phyloP scores from a whole-genome alignment of 2,329 filamentous ascomycete genomes.

The Aaosphaeria pasadenensis region DNA sequence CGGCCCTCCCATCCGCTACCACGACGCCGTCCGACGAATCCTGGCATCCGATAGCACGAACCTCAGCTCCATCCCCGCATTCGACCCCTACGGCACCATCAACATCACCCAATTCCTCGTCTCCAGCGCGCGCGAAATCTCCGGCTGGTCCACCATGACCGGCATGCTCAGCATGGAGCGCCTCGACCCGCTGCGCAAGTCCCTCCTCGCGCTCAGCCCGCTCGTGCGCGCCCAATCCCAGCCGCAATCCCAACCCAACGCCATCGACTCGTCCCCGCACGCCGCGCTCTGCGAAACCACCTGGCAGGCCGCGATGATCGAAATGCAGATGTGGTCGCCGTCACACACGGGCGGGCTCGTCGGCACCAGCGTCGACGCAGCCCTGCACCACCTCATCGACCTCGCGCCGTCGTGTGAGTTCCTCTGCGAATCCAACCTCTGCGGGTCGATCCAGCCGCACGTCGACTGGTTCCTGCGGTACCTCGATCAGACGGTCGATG shows the following conservation, averaged over 20 bases:
- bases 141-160: conserved; percentile 21
- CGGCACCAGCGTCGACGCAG: conserved; percentile 13
- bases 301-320: conserved; percentile 22
- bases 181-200: conserved; percentile 13
- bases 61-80: conserved; percentile 10
- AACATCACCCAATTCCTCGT: conserved; percentile 20
- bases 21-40: conserved; percentile 12
- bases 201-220: conserved; percentile 12
- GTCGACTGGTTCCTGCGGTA: conserved; percentile 22
- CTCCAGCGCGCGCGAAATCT: conserved; percentile 20
- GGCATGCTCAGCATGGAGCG: conserved; percentile 19
- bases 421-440: conserved; percentile 11
- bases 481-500: conserved; percentile 9
- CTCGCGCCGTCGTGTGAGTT: conserved; percentile 14
- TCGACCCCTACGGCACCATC: conserved; percentile 19
- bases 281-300: conserved; percentile 13
- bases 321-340: conserved; percentile 21
- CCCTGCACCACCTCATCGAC: conserved; percentile 11
- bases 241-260: background rate
- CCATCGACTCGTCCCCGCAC: conserved; percentile 2
- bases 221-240: conserved; percentile 6
- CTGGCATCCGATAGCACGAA: conserved; percentile 6
- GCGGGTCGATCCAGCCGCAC: conserved; percentile 13
- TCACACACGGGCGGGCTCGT: conserved; percentile 22
- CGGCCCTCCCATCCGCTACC: conserved; percentile 9